Evolutionary conservation across 140 eudicot genomes (phyloP), one percentile per base, ranked within the genome.

Genomic region (Anethum foeniculum): DNA sequence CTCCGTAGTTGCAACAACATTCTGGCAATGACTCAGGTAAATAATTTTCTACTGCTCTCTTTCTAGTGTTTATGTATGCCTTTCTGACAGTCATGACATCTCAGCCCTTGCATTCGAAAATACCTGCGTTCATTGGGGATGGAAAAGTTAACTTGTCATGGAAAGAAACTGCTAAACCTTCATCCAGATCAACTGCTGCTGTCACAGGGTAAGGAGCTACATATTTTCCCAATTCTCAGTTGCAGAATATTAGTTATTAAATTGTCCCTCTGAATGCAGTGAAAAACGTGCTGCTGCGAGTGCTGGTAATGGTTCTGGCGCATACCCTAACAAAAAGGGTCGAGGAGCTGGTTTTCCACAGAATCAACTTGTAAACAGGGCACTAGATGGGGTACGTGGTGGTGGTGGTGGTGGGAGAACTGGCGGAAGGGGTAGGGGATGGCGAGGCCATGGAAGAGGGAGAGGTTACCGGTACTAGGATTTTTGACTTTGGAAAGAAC

Each of bases 21-120:
- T 76, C 75, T 90, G 47, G 82, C 92, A 23, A 88, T 90, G 95
- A 82, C 95, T 18, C 92, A 83, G 92, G 95, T 90, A 52, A 54
- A 16, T 83, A 8, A 49, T 77, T 51, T 13, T 56, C 46, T 34
- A 4, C 65, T 25, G 49, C 34, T 39, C 77, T 60, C 49, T 67
- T 27, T 46, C 52, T 30, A 43, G 34, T 27, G 43, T 67, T 46
- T 79, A 8, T 28, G 43, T 19, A 4, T 67, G 48, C 76, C 19
- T 27, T 28, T 27, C 49, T 65, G 12, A 74, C 43, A 77, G 19
- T 27, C n/a, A 48, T 23, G 21, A 32, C 28, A 41, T 60, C 77
- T 16, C 84, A 87, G 93, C 89, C 91, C 25, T 83, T 89, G 84
- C 91, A 89, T 82, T 77, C 89, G 7, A 89, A 84, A 69, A 79